These are phyloP conservation scores for Hibiscus syriacus DNA, from an alignment of 345 rosid species.

Conservation along the genomic window DNA sequence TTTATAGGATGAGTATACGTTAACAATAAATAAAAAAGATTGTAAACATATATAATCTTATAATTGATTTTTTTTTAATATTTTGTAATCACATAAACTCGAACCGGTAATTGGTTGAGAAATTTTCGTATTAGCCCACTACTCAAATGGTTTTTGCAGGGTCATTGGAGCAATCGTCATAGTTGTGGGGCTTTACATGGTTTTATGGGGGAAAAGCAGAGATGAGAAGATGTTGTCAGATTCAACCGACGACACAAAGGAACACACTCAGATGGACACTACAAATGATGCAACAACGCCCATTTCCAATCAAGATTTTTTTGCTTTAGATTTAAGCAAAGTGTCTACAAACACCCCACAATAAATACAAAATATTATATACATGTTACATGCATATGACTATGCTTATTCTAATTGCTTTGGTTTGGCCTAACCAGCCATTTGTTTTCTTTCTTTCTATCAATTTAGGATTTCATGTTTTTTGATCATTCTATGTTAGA, in stretches of 20 bases:
- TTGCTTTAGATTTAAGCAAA: neutral
- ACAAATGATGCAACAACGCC: neutral
- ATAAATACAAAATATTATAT: no score
- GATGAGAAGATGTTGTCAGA: neutral
- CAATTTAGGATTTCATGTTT: neutral
- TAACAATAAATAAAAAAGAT: no score
- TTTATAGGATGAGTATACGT: no score
- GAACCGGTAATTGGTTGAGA: no score
- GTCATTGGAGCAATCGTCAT: conserved; percentile 3
- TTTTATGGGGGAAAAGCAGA: conserved; percentile 10
- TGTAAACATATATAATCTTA: no score
- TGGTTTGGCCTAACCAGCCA: no score
- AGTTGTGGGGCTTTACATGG: conserved; percentile 3
- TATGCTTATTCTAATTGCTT: neutral
- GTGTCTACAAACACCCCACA: neutral
- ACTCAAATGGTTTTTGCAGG: neutral
- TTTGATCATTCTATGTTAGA: no score
- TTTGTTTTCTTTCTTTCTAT: neutral
- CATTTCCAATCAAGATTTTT: neutral
- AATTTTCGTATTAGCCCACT: neutral
- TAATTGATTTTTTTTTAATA: no score
- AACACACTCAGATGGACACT: neutral
- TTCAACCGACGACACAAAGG: neutral
- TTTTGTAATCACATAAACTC: no score
- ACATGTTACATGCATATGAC: neutral